Evolutionary conservation across 345 rosid species (phyloP).

Genomic region (Triadica sebifera): DNA sequence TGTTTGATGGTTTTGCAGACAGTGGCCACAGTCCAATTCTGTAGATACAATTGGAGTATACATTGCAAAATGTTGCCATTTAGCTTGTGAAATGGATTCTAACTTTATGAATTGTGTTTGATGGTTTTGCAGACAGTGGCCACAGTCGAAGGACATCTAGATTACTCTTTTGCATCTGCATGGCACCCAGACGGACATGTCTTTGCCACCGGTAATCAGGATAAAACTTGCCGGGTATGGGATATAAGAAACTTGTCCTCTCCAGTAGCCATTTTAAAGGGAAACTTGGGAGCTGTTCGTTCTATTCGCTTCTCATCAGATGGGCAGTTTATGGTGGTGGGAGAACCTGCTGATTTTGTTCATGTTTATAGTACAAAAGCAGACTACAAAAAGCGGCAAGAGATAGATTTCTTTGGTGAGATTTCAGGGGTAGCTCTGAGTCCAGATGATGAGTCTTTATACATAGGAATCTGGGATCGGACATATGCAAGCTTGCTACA

Average conservation of each 20-base stretch:
- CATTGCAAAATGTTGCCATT: neutral
- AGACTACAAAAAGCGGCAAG: constrained; percentile 42
- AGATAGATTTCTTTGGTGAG: constrained; percentile 71
- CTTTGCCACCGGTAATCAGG: constrained; percentile 67
- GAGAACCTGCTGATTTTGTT: constrained; percentile 67
- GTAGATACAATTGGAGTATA: no score
- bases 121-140: constrained; percentile 34
- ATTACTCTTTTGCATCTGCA: constrained; percentile 63
- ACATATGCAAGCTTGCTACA: constrained; percentile 60
- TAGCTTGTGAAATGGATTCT: neutral
- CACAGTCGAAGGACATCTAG: constrained; percentile 47
- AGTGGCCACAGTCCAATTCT: constrained; percentile 23
- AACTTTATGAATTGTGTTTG: neutral
- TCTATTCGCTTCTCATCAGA: constrained; percentile 55
- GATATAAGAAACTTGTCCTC: constrained; percentile 48
- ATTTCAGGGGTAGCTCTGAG: constrained; percentile 61
- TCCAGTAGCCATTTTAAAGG: constrained; percentile 46
- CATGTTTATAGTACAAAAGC: constrained; percentile 48
- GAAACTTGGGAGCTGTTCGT: constrained; percentile 57
- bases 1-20: constrained; percentile 28
- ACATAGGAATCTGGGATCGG: constrained; percentile 62
- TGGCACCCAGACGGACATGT: constrained; percentile 61
- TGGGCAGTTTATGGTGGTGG: constrained; percentile 55
- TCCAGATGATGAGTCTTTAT: constrained; percentile 56
- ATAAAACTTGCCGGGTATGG: constrained; percentile 66